phyloP scores from a whole-genome alignment of 495 filamentous ascomycete species.

The Penicillium verhagenii region DNA sequence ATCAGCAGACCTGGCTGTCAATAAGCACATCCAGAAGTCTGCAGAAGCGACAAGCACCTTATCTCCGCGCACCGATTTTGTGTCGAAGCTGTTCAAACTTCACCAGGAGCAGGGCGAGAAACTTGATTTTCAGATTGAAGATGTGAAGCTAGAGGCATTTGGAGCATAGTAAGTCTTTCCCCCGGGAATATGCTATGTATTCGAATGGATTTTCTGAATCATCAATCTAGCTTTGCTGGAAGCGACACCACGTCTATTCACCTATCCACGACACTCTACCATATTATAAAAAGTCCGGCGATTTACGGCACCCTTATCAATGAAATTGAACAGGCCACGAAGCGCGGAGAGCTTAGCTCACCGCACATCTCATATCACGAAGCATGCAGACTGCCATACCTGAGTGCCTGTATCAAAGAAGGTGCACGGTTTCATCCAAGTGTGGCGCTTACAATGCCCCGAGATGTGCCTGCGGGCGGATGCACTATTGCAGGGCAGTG shows the following conservation, averaged over 20 bases:
- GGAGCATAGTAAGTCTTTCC: slow-evolving; percentile 16
- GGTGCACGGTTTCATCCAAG: slow-evolving; percentile 25
- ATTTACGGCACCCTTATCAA: slow-evolving; percentile 46
- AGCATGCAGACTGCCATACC: slow-evolving; percentile 37
- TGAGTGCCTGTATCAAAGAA: slow-evolving; percentile 41
- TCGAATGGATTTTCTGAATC: too few species aligned
- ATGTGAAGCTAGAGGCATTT: slow-evolving; percentile 22
- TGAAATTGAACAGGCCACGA: slow-evolving; percentile 46
- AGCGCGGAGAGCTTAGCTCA: slow-evolving; percentile 13
- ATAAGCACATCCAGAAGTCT: not conserved
- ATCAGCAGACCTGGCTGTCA: not conserved
- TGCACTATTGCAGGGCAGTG: slow-evolving; percentile 14
- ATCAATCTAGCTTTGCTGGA: slow-evolving; percentile 46
- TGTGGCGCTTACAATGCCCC: slow-evolving; percentile 21
- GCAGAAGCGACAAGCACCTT: not conserved
- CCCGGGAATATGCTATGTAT: too few species aligned
- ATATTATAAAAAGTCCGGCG: slow-evolving; percentile 49
- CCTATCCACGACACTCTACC: slow-evolving; percentile 46
- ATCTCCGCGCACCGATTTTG: slow-evolving; percentile 15
- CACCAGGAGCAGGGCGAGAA: slow-evolving; percentile 9
- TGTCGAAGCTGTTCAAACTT: slow-evolving; percentile 2
- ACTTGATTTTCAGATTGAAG: slow-evolving; percentile 17
- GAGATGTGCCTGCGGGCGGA: slow-evolving; percentile 17
- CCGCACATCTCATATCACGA: slow-evolving; percentile 16
- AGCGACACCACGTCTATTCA: slow-evolving; percentile 52